These are phyloP conservation scores for Lophiostoma macrostomum DNA, from an alignment of 495 filamentous ascomycete species.

Conservation along the genomic window DNA sequence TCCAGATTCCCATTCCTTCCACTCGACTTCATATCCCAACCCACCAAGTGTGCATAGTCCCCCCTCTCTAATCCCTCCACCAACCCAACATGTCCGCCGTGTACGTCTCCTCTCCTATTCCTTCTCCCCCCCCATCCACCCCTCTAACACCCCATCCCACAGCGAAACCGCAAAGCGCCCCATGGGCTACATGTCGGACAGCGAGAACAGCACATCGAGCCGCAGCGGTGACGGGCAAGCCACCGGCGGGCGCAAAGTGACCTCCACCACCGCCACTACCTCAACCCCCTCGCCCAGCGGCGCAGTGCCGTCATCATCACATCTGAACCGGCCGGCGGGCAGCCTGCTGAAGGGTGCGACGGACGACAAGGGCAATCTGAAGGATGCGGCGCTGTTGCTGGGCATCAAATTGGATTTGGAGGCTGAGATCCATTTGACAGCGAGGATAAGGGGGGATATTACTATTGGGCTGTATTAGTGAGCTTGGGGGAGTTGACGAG, in stretches of 20 bases:
- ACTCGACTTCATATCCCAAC: too few relatives aligned
- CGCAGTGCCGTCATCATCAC: slow-evolving; percentile 43
- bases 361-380: slow-evolving; percentile 46
- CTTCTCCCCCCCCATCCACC: background rate
- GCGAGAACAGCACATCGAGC: too few relatives aligned
- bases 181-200: slow-evolving; percentile 26
- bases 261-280: background rate
- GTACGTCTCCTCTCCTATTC: background rate
- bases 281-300: slow-evolving; percentile 8
- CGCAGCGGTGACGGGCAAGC: slow-evolving; percentile 35
- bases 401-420: slow-evolving; percentile 51
- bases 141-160: background rate
- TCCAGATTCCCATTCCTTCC: too few relatives aligned
- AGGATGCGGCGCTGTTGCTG: slow-evolving; percentile 44
- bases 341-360: slow-evolving; percentile 43
- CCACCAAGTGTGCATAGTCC: too few relatives aligned
- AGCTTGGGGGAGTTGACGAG: too few relatives aligned
- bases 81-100: too few relatives aligned
- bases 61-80: too few relatives aligned
- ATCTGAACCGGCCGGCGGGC: slow-evolving; percentile 44
- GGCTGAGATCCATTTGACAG: slow-evolving; percentile 48
- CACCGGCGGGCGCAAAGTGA: slow-evolving; percentile 29
- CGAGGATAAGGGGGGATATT: slow-evolving; percentile 48
- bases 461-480: slow-evolving; percentile 34
- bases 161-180: slow-evolving; percentile 17